phyloP scores from a whole-genome alignment of 257 asterid species.

The Fraxinus anomala region DNA sequence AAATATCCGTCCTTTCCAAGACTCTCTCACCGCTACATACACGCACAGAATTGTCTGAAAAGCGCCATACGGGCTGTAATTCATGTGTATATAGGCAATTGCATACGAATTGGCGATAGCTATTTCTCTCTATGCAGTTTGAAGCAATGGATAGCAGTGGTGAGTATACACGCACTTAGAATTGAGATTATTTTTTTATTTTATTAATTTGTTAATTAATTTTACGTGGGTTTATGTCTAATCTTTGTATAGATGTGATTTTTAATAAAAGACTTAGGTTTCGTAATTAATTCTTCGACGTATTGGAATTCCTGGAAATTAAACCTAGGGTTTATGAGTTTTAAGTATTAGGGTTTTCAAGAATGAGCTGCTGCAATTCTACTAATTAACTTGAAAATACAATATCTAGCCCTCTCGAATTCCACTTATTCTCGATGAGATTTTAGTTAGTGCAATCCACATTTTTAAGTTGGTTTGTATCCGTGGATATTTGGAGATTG shows the following conservation, averaged over 20 bases:
- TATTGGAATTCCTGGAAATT: background rate
- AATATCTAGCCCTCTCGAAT: background rate
- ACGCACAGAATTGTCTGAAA: background rate
- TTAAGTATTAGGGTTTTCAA: background rate
- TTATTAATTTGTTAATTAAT: background rate
- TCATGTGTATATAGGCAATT: background rate
- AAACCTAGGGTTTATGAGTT: conserved; percentile 2
- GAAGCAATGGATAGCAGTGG: conserved; percentile 36
- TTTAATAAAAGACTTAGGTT: background rate
- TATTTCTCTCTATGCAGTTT: conserved; percentile 29
- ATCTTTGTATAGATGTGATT: background rate
- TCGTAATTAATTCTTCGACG: background rate
- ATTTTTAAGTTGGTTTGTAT: background rate
- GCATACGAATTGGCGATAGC: background rate
- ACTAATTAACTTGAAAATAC: background rate
- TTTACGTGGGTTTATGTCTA: background rate
- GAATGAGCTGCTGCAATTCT: background rate
- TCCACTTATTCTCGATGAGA: background rate
- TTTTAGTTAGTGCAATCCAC: background rate
- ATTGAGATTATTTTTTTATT: background rate
- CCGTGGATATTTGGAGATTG: background rate
- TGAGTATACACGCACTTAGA: conserved; percentile 22
- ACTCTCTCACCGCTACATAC: background rate
- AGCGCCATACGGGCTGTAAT: background rate
- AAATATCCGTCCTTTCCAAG: background rate